phyloP scores from a whole-genome alignment of 1,139 yeast species.

The Scheffersomyces cryptocercus region DNA sequence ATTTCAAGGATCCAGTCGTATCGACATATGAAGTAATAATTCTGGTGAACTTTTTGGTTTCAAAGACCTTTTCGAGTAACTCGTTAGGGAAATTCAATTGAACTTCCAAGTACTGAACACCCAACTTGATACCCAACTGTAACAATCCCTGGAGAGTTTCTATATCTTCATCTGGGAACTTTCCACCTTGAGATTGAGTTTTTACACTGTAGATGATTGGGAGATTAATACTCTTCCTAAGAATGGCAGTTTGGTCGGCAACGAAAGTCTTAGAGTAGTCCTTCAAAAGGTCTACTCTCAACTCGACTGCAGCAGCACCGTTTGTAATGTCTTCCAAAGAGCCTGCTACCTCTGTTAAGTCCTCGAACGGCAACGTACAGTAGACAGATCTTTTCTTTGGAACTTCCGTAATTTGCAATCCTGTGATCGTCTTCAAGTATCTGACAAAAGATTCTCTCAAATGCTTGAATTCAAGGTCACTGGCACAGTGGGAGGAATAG shows the following conservation, averaged over 20 bases:
- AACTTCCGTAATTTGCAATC: conserved; percentile 41
- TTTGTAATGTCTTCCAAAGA: conserved; percentile 54
- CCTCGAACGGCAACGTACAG: conserved; percentile 67
- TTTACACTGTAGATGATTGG: conserved; percentile 85
- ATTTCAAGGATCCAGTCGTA: conserved; percentile 57
- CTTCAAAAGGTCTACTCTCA: conserved; percentile 73
- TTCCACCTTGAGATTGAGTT: conserved; percentile 80
- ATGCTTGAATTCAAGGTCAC: conserved; percentile 53
- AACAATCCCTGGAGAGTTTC: conserved; percentile 53
- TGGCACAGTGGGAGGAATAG: conserved; percentile 72
- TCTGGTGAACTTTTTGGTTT: conserved; percentile 57
- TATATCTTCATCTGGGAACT: conserved; percentile 52
- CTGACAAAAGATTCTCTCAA: conserved; percentile 61
- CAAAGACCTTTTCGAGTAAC: conserved; percentile 29
- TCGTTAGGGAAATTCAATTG: conserved; percentile 47
- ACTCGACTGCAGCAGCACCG: conserved; percentile 82
- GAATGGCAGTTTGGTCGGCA: conserved; percentile 68
- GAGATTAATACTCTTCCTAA: conserved; percentile 61
- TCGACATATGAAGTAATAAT: conserved; percentile 86
- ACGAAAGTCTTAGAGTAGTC: conserved; percentile 55
- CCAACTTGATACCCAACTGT: conserved; percentile 66
- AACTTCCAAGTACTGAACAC: conserved; percentile 57
- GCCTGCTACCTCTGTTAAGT: conserved; percentile 47
- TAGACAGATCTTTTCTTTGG: conserved; percentile 66
- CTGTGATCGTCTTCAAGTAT: conserved; percentile 66